Evolutionary conservation across 2,329 filamentous ascomycete genomes (phyloP), one percentile per base, ranked within the genome.

Genomic region (Fusarium neocosmosporiellum): DNA sequence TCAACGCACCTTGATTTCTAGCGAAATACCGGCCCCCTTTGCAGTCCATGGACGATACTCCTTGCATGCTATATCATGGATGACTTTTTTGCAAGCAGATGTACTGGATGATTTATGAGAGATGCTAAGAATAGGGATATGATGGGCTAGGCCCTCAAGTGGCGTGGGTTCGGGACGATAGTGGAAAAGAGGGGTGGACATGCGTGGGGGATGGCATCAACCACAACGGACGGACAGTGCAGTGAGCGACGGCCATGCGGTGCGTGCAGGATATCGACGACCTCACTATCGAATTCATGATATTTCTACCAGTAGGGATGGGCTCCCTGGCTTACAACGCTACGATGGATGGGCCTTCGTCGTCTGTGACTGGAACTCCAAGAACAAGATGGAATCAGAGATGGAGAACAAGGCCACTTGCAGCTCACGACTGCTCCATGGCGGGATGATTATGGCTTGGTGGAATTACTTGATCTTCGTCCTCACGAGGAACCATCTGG

Each of bases 161-260:
- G 27, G 54, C 57, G 48, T 66, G 63, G 70, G 24, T 60, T 54
- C 7, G 7, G 43, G 33, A 31, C 59, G 29, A 14, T 57, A 53
- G 20, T 27, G 9, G 11, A 43, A 39, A 50, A 27, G 29, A 46
- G 58, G 27, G 57, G 63, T n/a, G 58, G 41, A 33, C 62, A n/a
- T 22, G 11, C 48, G 22, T 50, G 20, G 43, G 46, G 34, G 13
- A 61, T 20, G 59, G n/a, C 16, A 14, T 58, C 39, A 6, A 27
- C 58, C 55, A 59, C 59, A 72, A 59, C 48, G 29, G 31, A 59
- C 18, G 22, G 8, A 20, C 24, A 60, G 8, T 39, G 53, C 33
- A 18, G 24, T 11, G 46, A 24, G 20, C 20, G 27, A 22, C 58
- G 43, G 39, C 4, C 13, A 33, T 55, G 14, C 5, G 11, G 7